These are phyloP conservation scores for Trametes meyenii DNA, from an alignment of 768 basidiomycete genomes.

Conservation along the genomic window DNA sequence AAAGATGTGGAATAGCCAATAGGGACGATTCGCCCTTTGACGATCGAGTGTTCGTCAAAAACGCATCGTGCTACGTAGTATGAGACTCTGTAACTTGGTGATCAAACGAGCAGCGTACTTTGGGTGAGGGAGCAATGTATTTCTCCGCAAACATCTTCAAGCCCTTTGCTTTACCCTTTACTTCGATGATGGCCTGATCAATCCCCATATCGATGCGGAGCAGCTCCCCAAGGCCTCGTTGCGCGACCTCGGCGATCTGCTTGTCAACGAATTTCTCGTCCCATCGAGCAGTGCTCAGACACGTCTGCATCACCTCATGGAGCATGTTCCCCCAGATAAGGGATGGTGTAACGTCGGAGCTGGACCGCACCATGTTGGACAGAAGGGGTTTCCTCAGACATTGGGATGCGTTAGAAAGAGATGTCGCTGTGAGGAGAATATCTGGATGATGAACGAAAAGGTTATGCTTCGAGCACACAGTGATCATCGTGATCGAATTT, in stretches of 20 bases:
- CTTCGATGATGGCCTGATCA: conserved; percentile 67
- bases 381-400: conserved; percentile 90
- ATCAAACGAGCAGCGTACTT: conserved; percentile 44
- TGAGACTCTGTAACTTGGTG: not conserved
- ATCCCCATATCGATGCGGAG: conserved; percentile 59
- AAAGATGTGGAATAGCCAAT: conserved; percentile 73
- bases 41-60: conserved; percentile 70
- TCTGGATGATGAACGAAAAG: conserved; percentile 91
- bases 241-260: conserved; percentile 58
- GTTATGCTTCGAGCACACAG: conserved; percentile 64
- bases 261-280: conserved; percentile 62
- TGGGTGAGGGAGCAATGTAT: conserved; percentile 67
- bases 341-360: conserved; percentile 62
- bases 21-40: conserved; percentile 48
- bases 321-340: conserved; percentile 92
- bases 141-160: conserved; percentile 63
- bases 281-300: conserved; percentile 65
- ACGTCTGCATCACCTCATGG: conserved; percentile 88
- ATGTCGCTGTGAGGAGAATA: conserved; percentile 86
- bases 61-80: conserved; percentile 55
- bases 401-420: conserved; percentile 79
- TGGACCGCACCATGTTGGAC: conserved; percentile 58
- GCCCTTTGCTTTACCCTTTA: conserved; percentile 64
- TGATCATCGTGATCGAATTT: conserved; percentile 47
- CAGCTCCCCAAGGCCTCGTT: conserved; percentile 59